Conservation (phyloP, 148 eudicot species). For the Fagopyrum tataricum region DNA sequence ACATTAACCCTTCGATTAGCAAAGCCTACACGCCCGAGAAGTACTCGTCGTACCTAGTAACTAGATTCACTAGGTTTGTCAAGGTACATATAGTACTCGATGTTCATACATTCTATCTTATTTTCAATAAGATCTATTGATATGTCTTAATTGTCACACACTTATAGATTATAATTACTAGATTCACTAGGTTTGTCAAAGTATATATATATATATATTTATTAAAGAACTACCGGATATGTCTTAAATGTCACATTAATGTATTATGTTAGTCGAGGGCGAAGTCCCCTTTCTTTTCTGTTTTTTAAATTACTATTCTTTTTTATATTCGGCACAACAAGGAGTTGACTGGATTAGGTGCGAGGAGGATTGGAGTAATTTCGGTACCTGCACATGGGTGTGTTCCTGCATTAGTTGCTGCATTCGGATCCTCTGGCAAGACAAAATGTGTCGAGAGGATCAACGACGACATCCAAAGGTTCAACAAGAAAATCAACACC, state of each 20-base stretch:
- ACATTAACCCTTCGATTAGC: constrained; percentile 61
- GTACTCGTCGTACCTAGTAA: constrained; percentile 53
- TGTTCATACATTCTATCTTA: too few relatives aligned
- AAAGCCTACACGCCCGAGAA: constrained; percentile 61
- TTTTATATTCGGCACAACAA: constrained; percentile 16
- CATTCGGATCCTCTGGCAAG: constrained; percentile 51
- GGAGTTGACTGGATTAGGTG: constrained; percentile 67
- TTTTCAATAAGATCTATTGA: too few relatives aligned
- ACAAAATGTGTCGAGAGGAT: constrained; percentile 55
- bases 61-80: constrained; percentile 49
- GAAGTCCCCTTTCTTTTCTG: too few relatives aligned
- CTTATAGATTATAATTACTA: too few relatives aligned
- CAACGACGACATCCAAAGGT: constrained; percentile 58
- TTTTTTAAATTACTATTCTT: too few relatives aligned
- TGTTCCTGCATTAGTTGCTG: constrained; percentile 50
- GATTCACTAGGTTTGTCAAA: too few relatives aligned
- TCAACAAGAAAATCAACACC: constrained; percentile 71
- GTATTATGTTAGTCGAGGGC: too few relatives aligned
- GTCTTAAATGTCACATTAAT: background rate
- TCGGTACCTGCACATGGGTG: constrained; percentile 88
- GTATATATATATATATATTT: too few relatives aligned
- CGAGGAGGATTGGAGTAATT: constrained; percentile 82
- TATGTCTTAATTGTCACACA: too few relatives aligned
- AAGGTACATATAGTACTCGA: constrained; percentile 36
- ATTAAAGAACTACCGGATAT: too few relatives aligned